Base-by-base conservation (phyloP, 768 basidiomycete genomes). In the Podaxis mareebaensis region DNA sequence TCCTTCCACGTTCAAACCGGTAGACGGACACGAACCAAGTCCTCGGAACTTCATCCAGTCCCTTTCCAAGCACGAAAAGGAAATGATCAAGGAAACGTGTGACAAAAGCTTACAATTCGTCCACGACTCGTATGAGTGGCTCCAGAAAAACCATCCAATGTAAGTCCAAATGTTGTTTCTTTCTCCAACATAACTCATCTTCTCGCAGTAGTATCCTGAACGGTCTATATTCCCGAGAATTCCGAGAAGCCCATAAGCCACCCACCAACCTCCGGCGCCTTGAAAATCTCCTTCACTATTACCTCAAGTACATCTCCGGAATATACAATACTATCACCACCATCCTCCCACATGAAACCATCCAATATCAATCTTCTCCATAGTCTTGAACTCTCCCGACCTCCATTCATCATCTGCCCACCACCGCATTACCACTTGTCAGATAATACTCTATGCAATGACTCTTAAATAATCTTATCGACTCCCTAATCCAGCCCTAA, bases 21-120 rank as follows among this genome's bases (percentile, higher is more conserved):
- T 36, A 7, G n/a, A 53, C 11, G 55, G 11, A n/a, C 28, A 49
- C 33, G 52, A 54, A 40, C 60, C 63, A 46, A 70, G 72, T 8
- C 69, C 71, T 24, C 69, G 67, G 13, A 67, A 71, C 20, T 75
- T 77, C 53, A 71, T 74, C 65, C 61, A 61, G 20, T 66, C 65
- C 36, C 71, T 78, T 36, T 68, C 72, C 2, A 30, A 63, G 8
- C 49, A 67, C 22, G 75, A 77, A 66, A 63, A 53, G 17, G 36
- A 59, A 17, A 42, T 58, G 13, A 53, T 75, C 28, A 53, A 67
- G 30, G 42, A 66, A 13, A 48, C 65, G 7, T 70, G 58, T 40
- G 53, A 42, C 40, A 60, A 60, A 36, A 52, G 46, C 48, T 55
- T 63, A n/a, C 28, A 56, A 20, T 40, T 24, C 13, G 26, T 57